phyloP scores from a whole-genome alignment of 208 protist species.

The Sergeia podlipaevii region DNA sequence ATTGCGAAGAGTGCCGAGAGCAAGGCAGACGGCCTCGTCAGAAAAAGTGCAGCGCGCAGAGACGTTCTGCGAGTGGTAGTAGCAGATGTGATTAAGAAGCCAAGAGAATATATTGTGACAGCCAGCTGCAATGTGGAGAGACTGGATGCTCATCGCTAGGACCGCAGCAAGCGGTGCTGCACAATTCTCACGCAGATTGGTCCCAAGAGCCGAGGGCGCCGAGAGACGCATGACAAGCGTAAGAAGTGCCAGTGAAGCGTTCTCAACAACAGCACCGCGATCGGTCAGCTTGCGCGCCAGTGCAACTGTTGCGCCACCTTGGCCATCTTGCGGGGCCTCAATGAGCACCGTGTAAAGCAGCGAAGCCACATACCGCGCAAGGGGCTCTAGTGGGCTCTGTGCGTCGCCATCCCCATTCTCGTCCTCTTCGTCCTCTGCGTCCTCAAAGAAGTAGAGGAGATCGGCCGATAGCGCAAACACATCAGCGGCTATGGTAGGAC shows the following conservation, averaged over 20 bases:
- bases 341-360: no score
- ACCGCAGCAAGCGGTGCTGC: no score
- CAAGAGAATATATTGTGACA: slow-evolving; percentile 7
- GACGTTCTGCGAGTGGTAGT: not conserved
- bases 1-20: not conserved
- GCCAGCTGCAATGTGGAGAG: not conserved
- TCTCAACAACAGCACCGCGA: slow-evolving; percentile 9
- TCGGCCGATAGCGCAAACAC: slow-evolving; percentile 55
- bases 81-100: slow-evolving; percentile 6
- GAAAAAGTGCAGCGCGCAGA: slow-evolving; percentile 12
- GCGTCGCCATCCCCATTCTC: no score
- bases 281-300: no score
- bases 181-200: no score
- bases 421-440: no score
- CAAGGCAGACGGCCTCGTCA: not conserved
- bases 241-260: slow-evolving; percentile 7
- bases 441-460: slow-evolving; percentile 52
- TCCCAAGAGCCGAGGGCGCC: not conserved
- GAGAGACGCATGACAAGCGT: not conserved
- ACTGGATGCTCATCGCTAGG: not conserved
- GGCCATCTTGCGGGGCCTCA: not conserved
- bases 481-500: slow-evolving; percentile 50
- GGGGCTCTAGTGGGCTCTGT: no score
- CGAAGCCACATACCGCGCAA: no score
- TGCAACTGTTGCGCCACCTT: no score